A percentile compares a stretch with the other conserved stretches of the same genome.
These are phyloP conservation scores for Alternaria ethzedia DNA, from an alignment of 2,329 filamentous ascomycete genomes.

Conservation along the genomic window DNA sequence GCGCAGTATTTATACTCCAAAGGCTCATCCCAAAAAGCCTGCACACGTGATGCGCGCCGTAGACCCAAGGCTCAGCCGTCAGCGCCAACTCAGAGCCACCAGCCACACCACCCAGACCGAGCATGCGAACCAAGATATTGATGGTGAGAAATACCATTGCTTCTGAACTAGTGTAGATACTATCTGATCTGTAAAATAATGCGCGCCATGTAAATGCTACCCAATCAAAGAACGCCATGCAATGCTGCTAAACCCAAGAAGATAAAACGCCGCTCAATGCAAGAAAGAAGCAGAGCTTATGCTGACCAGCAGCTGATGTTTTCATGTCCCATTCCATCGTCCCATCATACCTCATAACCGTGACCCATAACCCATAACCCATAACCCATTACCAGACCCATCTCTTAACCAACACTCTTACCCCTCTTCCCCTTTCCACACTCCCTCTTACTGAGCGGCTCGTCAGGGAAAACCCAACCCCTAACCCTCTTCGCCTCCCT, in stretches of 20 bases:
- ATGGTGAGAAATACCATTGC: neutral
- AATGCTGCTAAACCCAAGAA: conserved; percentile 4
- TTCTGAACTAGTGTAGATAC: conserved; percentile 1
- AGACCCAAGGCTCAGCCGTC: neutral
- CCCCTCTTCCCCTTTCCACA: conserved; percentile 46
- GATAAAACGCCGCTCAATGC: conserved; percentile 7
- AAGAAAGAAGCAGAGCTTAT: conserved; percentile 1
- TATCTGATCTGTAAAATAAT: neutral
- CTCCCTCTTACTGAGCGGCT: conserved; percentile 74
- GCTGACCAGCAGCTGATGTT: conserved; percentile 7
- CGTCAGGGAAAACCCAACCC: conserved; percentile 79
- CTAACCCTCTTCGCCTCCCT: conserved; percentile 73
- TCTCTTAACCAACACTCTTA: conserved; percentile 25
- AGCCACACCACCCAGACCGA: neutral
- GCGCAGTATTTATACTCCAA: neutral
- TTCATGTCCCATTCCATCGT: neutral
- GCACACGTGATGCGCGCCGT: neutral
- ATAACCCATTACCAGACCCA: neutral
- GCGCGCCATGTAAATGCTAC: conserved; percentile 17
- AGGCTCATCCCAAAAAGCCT: neutral
- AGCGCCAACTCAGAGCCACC: too few relatives aligned
- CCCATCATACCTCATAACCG: neutral
- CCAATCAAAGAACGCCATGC: neutral
- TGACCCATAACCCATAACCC: neutral
- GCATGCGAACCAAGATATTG: neutral